Base-by-base conservation (phyloP, 2,329 filamentous ascomycete genomes). In the Hypoxylon sp. region DNA sequence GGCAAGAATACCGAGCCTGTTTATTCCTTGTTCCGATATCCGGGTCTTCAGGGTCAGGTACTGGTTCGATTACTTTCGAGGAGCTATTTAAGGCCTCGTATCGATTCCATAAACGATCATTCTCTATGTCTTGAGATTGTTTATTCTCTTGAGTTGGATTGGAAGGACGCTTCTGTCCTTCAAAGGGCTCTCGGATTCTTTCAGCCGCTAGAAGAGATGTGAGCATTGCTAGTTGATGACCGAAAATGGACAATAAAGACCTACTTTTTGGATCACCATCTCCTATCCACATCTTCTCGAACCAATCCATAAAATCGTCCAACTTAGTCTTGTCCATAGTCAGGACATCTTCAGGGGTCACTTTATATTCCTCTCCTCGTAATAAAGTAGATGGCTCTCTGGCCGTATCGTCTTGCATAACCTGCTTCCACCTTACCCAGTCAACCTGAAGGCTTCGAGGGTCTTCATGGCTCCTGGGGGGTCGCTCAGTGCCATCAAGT, bases 291-390 rank as follows among this genome's bases (percentile, higher is more conserved):
- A 85, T 91, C 63, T 85, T 84, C 75, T 92, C 89, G 76, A 92
- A 94, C 89, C 92, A 96, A 78, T 93, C 88, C 79, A 97, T 84
- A 75, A 94, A 95, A 65, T 91, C 87, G 74, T 94, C 92, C 39
- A 95, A 81, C 69, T 91, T 87, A 7, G 81, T 78, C 13, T 84
- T 80, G 1, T 83, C 83, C 86, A 93, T 88, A 0, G 59, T 74
- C 72, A 81, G 77, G 7, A 76, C 76, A 17, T 78, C 73, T 27
- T 78, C 72, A 0, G 75, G 35, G 7, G 74, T 75, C 39, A 77
- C 68, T 46, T 73, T 75, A 58, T 77, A 74, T 54, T 79, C 77
- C 52, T 76, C 73, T 3, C 77, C 77, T 11, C 54, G 72, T 55
- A 27, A 27, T 15, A 79, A 52, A n/a, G 69, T 59, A 2, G 65